Conservation (phyloP, 495 filamentous ascomycete species). For the Penicillium fimorum region DNA sequence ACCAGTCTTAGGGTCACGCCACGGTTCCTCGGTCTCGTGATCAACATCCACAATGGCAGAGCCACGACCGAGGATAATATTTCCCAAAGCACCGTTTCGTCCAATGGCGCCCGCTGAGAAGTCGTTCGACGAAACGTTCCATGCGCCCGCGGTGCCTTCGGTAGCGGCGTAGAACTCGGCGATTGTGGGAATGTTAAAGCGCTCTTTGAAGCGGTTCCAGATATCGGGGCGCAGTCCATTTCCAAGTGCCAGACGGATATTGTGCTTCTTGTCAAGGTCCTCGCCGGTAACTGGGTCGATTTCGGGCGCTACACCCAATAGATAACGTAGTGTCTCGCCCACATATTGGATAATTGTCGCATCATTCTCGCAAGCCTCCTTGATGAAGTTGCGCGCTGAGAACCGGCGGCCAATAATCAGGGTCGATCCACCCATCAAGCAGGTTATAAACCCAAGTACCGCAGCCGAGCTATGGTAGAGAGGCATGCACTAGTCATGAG, state of each 20-base stretch:
- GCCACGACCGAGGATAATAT: constrained; percentile 48
- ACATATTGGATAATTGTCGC: constrained; percentile 93
- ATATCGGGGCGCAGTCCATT: constrained; percentile 93
- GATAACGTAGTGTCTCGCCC: constrained; percentile 90
- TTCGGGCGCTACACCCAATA: constrained; percentile 68
- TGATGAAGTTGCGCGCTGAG: constrained; percentile 78
- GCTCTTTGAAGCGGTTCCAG: constrained; percentile 83
- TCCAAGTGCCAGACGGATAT: constrained; percentile 77
- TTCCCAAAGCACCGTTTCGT: constrained; percentile 63
- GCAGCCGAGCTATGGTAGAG: constrained; percentile 87
- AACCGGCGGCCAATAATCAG: constrained; percentile 78
- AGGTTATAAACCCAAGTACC: constrained; percentile 64
- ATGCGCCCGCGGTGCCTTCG: constrained; percentile 69
- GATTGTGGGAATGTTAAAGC: constrained; percentile 78
- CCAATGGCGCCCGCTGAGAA: constrained; percentile 81
- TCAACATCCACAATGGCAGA: constrained; percentile 71
- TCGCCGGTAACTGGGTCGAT: constrained; percentile 63
- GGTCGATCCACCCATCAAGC: constrained; percentile 60
- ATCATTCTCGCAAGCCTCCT: constrained; percentile 66
- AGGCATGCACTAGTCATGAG: constrained; percentile 71
- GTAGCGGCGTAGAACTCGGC: constrained; percentile 91
- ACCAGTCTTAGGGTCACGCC: constrained; percentile 68
- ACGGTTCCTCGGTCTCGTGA: constrained; percentile 65
- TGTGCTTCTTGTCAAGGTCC: constrained; percentile 74
- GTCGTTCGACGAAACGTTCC: constrained; percentile 74